Conservation (phyloP, 2,329 filamentous ascomycete genomes). For the Xylaria sp. region DNA sequence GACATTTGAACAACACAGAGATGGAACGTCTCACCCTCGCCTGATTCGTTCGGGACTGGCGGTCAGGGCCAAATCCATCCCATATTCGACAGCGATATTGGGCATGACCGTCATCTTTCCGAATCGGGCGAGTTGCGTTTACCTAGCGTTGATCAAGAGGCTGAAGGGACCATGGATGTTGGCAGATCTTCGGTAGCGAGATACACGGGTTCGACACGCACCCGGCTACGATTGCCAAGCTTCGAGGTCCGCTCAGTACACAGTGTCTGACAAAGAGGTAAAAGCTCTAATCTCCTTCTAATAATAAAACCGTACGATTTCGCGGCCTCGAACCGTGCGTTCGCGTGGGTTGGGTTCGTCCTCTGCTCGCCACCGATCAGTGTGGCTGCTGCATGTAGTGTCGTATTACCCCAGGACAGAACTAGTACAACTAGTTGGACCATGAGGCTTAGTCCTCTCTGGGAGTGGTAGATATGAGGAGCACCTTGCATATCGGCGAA, state of each 20-base stretch:
- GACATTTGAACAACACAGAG: conserved; percentile 33
- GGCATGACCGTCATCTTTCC: conserved; percentile 35
- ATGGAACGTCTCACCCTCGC: conserved; percentile 26
- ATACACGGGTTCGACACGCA: conserved; percentile 3
- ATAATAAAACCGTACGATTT: conserved; percentile 22
- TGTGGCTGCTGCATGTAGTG: conserved; percentile 26
- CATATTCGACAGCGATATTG: conserved; percentile 24
- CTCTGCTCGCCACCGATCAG: conserved; percentile 30
- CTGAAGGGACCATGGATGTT: conserved; percentile 26
- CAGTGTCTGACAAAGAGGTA: conserved; percentile 2
- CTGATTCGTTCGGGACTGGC: conserved; percentile 33
- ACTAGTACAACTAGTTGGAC: conserved; percentile 1
- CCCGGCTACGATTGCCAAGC: conserved; percentile 22
- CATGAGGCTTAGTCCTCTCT: conserved; percentile 18
- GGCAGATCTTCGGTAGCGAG: conserved; percentile 28
- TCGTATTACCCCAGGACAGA: conserved; percentile 10
- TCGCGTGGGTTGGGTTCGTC: conserved; percentile 34
- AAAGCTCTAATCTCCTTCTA: conserved; percentile 18
- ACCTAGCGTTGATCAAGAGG: conserved; percentile 34
- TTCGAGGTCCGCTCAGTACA: conserved; percentile 14
- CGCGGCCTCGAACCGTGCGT: conserved; percentile 18
- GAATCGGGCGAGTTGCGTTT: conserved; percentile 29
- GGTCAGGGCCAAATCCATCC: conserved; percentile 24
- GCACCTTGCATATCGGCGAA: conserved; percentile 17
- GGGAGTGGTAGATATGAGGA: not conserved